phyloP scores from a whole-genome alignment of 257 asterid genomes.

The Galeopsis tetrahit region DNA sequence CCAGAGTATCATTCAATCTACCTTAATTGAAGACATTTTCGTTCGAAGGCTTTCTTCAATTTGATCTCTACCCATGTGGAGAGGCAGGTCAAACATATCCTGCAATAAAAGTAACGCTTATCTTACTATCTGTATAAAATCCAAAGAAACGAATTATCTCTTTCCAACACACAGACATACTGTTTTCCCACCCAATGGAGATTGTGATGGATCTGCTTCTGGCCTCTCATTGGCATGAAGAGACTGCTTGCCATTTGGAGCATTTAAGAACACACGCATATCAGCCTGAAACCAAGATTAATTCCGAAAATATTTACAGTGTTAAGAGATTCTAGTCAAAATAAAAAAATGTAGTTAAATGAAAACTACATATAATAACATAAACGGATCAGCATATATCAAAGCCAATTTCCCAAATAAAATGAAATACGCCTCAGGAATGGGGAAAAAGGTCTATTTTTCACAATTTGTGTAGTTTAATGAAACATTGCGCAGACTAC shows the following conservation, averaged over 20 bases:
- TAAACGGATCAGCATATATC: not conserved
- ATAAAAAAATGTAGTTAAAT: conserved; percentile 1
- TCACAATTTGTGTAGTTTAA: not conserved
- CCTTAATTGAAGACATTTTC: conserved; percentile 87
- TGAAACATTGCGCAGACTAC: not conserved
- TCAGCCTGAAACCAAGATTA: conserved; percentile 56
- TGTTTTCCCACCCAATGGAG: conserved; percentile 90
- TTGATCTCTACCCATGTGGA: conserved; percentile 91
- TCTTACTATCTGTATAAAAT: conserved; percentile 12
- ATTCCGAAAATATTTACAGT: conserved; percentile 27
- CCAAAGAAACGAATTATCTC: conserved; percentile 3
- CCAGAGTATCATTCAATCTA: conserved; percentile 26
- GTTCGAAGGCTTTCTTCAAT: conserved; percentile 80
- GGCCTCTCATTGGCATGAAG: conserved; percentile 58
- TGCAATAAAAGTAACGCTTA: conserved; percentile 29
- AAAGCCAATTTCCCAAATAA: conserved; percentile 1
- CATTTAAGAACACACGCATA: conserved; percentile 86
- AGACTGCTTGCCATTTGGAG: conserved; percentile 78
- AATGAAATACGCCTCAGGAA: conserved; percentile 10
- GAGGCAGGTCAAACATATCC: conserved; percentile 88
- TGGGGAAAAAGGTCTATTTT: not conserved
- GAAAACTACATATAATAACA: not conserved
- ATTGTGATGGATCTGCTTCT: conserved; percentile 67
- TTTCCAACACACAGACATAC: conserved; percentile 45
- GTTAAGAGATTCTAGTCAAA: conserved; percentile 21